phyloP scores from a whole-genome alignment of 208 protist species.

The Paratrypanosoma confusum region DNA sequence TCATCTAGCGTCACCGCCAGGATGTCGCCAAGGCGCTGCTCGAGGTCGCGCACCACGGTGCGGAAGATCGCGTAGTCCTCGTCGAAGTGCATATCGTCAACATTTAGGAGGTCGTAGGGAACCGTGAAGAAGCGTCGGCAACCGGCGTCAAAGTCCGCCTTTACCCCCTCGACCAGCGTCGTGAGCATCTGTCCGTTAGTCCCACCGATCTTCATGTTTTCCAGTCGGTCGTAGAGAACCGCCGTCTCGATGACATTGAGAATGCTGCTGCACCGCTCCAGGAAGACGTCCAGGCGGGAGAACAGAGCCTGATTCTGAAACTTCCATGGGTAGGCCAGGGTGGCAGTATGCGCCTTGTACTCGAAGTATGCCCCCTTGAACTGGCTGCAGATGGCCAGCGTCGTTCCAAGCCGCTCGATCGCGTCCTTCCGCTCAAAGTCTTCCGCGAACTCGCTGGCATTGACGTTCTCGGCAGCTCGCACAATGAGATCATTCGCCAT shows the following conservation, averaged over 20 bases:
- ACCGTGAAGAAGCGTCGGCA: conserved; percentile 73
- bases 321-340: conserved; percentile 82
- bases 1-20: conserved; percentile 91
- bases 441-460: conserved; percentile 84
- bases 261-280: conserved; percentile 94
- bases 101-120: conserved; percentile 92
- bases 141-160: conserved; percentile 71
- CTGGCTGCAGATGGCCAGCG: conserved; percentile 79
- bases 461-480: conserved; percentile 83
- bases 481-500: conserved; percentile 94
- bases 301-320: conserved; percentile 94
- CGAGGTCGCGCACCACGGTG: conserved; percentile 75
- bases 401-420: conserved; percentile 78
- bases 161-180: conserved; percentile 80
- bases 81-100: conserved; percentile 91
- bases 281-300: conserved; percentile 88
- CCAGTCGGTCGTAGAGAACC: conserved; percentile 93
- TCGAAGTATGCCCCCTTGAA: conserved; percentile 92
- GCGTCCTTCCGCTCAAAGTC: conserved; percentile 90
- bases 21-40: conserved; percentile 88
- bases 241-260: conserved; percentile 91
- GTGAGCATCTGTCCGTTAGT: conserved; percentile 88
- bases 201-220: conserved; percentile 93
- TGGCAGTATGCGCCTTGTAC: conserved; percentile 84
- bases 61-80: conserved; percentile 87